Evolutionary conservation across 2,329 filamentous ascomycete genomes (phyloP).

Genomic region (Achaetomium macrosporum): DNA sequence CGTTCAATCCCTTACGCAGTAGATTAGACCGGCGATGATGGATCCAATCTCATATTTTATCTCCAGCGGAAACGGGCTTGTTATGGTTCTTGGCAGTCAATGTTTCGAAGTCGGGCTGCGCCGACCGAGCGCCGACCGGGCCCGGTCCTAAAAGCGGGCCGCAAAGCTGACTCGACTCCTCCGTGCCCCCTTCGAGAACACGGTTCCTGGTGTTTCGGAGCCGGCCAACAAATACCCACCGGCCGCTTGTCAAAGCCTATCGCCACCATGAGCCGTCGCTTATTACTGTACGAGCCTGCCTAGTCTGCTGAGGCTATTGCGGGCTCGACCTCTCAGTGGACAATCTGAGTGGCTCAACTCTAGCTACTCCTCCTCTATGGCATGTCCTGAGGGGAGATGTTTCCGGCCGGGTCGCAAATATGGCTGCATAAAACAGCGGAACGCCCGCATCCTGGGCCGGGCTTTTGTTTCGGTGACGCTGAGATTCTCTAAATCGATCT

Average conservation of each 20-base stretch:
- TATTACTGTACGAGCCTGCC: neutral
- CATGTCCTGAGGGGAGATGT: neutral
- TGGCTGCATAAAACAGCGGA: conserved; percentile 2
- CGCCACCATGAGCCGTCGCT: neutral
- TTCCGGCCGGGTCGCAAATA: conserved; percentile 9
- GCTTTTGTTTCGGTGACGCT: conserved; percentile 11
- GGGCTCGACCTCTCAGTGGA: neutral
- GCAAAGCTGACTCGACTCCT: conserved; percentile 1
- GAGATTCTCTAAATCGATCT: neutral
- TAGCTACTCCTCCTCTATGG: neutral
- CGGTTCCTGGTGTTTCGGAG: conserved; percentile 10
- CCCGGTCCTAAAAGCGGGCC: conserved; percentile 6
- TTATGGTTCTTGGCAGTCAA: neutral
- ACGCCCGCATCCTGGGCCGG: conserved; percentile 11
- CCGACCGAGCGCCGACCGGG: conserved; percentile 5
- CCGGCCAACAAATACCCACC: conserved; percentile 12
- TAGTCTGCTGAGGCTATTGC: neutral
- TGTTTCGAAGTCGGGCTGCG: conserved; percentile 14
- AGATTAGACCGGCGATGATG: too few species aligned
- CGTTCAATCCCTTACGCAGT: neutral
- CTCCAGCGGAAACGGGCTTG: neutral
- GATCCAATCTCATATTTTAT: neutral
- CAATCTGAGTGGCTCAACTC: conserved; percentile 2
- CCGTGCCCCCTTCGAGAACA: conserved; percentile 15
- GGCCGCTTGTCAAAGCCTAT: conserved; percentile 1